Conservation (phyloP, 2,329 filamentous ascomycete genomes). For the Xylariaceae sp. region DNA sequence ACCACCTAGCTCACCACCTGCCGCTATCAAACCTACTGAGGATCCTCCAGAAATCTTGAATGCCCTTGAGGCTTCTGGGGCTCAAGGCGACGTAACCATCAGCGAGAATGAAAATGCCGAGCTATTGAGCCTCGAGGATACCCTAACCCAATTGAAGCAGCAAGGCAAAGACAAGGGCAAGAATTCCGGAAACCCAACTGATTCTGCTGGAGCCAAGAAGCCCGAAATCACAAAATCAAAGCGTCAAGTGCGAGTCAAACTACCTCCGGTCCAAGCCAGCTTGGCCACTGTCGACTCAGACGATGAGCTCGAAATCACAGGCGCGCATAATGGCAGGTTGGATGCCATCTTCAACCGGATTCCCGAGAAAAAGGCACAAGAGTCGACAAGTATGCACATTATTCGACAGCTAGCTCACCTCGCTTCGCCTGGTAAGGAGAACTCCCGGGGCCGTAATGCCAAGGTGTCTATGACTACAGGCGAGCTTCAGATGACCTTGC, state of each 20-base stretch:
- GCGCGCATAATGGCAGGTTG: constrained; percentile 45
- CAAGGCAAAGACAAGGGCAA: constrained; percentile 60
- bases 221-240: constrained; percentile 25
- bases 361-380: constrained; percentile 58
- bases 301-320: constrained; percentile 61
- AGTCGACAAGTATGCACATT: constrained; percentile 59
- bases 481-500: constrained; percentile 65
- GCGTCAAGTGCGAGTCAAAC: constrained; percentile 47
- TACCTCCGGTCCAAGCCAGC: constrained; percentile 38
- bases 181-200: constrained; percentile 30
- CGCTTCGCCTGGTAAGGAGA: constrained; percentile 54
- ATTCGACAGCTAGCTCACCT: constrained; percentile 74
- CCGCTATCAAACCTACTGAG: constrained; percentile 26
- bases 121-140: constrained; percentile 31
- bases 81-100: constrained; percentile 5
- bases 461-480: constrained; percentile 60
- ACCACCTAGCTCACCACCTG: constrained; percentile 67
- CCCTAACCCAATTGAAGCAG: constrained; percentile 28
- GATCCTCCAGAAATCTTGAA: constrained; percentile 1
- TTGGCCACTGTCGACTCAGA: constrained; percentile 44
- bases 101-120: constrained; percentile 28
- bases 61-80: constrained; percentile 1
- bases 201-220: constrained; percentile 25
- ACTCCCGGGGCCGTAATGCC: constrained; percentile 37
- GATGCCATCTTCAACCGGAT: constrained; percentile 66